Percentiles rank a stretch among this genome's conserved stretches.
Evolutionary conservation across 176 grass and related monocot genomes (phyloP).

Genomic region (Chrysopogon serrulatus): DNA sequence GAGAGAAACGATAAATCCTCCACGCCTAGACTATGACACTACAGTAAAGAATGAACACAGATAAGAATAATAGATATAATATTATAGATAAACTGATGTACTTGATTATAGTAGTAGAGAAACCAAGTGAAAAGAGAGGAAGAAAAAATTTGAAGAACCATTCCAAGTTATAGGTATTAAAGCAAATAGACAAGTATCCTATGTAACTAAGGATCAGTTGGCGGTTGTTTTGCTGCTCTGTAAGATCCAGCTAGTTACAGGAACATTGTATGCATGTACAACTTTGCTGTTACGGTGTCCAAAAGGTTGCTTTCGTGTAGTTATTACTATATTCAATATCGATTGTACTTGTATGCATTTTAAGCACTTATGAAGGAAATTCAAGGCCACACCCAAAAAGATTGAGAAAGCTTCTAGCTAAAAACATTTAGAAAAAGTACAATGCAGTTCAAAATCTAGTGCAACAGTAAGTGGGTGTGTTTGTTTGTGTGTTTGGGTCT

Average conservation of each 20-base stretch:
- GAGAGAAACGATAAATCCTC: constrained; percentile 72
- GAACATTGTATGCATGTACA: background rate
- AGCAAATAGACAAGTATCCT: background rate
- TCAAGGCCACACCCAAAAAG: background rate
- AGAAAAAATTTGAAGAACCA: background rate
- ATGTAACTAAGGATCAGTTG: background rate
- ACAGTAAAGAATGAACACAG: constrained; percentile 18
- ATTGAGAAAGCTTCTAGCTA: background rate
- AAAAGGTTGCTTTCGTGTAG: background rate
- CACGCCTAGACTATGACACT: constrained; percentile 90
- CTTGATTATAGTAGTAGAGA: too few species aligned
- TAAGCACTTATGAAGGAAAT: background rate
- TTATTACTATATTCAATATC: background rate
- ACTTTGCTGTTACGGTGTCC: background rate
- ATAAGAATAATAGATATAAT: background rate
- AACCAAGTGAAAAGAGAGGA: background rate
- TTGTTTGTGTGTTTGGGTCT: too few species aligned
- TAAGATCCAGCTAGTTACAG: background rate
- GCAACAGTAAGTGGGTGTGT: too few species aligned
- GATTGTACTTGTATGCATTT: background rate
- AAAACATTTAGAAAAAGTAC: background rate
- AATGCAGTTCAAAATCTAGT: background rate
- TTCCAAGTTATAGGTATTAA: background rate
- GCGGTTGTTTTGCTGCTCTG: background rate
- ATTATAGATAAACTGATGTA: background rate